A percentile compares a stretch with the other conserved stretches of the same genome.
These are phyloP conservation scores for Obelidium mucronatum DNA, from an alignment of 192 early-diverging fungal species.

Conservation along the genomic window DNA sequence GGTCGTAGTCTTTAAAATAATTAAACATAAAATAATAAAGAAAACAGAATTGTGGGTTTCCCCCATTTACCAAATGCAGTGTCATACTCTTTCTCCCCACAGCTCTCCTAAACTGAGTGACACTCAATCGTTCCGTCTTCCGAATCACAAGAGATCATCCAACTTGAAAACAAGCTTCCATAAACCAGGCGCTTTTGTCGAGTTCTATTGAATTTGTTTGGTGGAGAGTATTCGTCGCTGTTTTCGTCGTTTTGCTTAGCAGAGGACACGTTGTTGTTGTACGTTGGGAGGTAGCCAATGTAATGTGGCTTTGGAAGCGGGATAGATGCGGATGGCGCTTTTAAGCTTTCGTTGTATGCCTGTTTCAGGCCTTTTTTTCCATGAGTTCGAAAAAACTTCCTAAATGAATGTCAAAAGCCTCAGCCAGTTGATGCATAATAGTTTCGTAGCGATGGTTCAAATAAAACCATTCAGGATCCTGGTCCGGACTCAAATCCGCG, in stretches of 20 bases:
- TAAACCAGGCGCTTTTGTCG: not conserved
- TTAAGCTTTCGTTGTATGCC: slow-evolving; percentile 2
- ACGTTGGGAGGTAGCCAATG: slow-evolving; percentile 7
- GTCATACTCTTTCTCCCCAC: slow-evolving; percentile 54
- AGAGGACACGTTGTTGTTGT: too few relatives aligned
- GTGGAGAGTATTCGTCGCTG: not conserved
- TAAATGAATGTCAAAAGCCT: slow-evolving; percentile 64
- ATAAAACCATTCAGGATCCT: slow-evolving; percentile 89
- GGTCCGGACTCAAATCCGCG: slow-evolving; percentile 77
- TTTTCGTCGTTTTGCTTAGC: not conserved
- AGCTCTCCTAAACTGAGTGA: slow-evolving; percentile 45
- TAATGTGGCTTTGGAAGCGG: slow-evolving; percentile 28
- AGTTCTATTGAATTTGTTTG: not conserved
- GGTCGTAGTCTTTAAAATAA: slow-evolving; percentile 64
- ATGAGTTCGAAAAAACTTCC: not conserved
- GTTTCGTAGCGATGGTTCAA: slow-evolving; percentile 87
- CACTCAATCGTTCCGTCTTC: slow-evolving; percentile 7
- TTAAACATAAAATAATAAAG: too few relatives aligned
- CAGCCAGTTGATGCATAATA: slow-evolving; percentile 79
- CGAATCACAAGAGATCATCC: slow-evolving; percentile 15
- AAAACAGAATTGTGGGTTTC: too few relatives aligned
- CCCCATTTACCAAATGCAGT: slow-evolving; percentile 44
- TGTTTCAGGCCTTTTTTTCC: not conserved
- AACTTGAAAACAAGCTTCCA: slow-evolving; percentile 2
- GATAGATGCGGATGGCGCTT: not conserved